Evolutionary conservation across 306 rosid species (phyloP).

Genomic region (Cucumis cinereus): DNA sequence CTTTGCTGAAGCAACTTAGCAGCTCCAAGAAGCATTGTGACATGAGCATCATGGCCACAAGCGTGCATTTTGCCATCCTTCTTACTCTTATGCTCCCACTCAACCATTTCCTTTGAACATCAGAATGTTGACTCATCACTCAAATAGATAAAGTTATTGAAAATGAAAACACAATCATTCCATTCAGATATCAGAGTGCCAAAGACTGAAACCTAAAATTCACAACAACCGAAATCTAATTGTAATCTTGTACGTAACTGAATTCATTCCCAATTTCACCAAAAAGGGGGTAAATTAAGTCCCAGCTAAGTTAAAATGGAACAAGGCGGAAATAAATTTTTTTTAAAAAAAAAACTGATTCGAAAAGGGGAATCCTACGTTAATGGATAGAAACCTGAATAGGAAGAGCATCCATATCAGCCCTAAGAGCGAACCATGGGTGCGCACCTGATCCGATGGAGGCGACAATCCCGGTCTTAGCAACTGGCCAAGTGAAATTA

Average conservation of each 20-base stretch:
- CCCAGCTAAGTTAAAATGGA: not conserved
- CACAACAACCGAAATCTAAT: not conserved
- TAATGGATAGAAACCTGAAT: conserved; percentile 16
- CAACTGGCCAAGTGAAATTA: conserved; percentile 38
- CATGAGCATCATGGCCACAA: conserved; percentile 56
- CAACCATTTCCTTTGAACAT: conserved; percentile 41
- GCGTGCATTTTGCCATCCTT: conserved; percentile 47
- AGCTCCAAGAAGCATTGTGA: conserved; percentile 53
- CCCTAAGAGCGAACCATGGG: conserved; percentile 51
- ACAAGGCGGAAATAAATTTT: not conserved
- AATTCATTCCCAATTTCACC: not conserved
- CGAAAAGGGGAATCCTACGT: not conserved
- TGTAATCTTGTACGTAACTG: not conserved
- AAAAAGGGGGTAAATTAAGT: not conserved
- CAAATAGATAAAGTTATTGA: not conserved
- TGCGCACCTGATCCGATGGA: conserved; percentile 29
- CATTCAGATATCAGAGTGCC: not conserved
- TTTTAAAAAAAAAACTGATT: not conserved
- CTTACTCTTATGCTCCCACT: conserved; percentile 57
- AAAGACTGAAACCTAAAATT: not conserved
- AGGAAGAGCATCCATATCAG: conserved; percentile 55
- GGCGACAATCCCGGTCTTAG: conserved; percentile 41
- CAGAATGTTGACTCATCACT: not conserved
- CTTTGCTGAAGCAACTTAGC: conserved; percentile 41
- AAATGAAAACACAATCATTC: not conserved